These are phyloP conservation scores for Aschersonia sp. DNA, from an alignment of 2,329 filamentous ascomycete genomes.

Conservation along the genomic window DNA sequence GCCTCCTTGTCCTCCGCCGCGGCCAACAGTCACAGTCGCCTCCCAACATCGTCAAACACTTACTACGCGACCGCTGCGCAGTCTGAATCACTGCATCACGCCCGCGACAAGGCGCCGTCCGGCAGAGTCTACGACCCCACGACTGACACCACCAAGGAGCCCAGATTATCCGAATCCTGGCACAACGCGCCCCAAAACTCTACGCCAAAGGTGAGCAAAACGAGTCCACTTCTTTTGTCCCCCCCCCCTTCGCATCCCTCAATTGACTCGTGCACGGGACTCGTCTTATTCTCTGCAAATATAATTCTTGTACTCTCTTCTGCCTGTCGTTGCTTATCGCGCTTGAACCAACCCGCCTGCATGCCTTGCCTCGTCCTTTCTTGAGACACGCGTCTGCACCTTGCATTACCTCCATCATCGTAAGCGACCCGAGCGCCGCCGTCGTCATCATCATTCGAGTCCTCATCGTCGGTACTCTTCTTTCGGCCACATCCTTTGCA, in stretches of 20 bases:
- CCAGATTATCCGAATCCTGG: slow-evolving; percentile 33
- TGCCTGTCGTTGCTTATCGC: background rate
- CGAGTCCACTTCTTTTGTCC: slow-evolving; percentile 14
- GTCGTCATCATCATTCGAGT: background rate
- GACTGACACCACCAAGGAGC: slow-evolving; percentile 33
- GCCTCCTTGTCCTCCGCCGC: slow-evolving; percentile 12
- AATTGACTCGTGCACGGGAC: slow-evolving; percentile 8
- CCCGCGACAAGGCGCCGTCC: slow-evolving; percentile 23
- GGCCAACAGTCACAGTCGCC: slow-evolving; percentile 17
- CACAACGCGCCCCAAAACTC: slow-evolving; percentile 26
- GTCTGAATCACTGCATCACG: slow-evolving; percentile 12
- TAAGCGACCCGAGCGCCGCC: background rate
- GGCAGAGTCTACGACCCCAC: slow-evolving; percentile 40
- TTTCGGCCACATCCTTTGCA: background rate
- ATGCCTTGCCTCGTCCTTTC: background rate
- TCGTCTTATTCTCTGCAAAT: background rate
- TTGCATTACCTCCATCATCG: too few relatives aligned
- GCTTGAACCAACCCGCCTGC: slow-evolving; percentile 1
- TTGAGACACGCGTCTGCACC: too few relatives aligned
- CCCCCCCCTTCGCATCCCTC: background rate
- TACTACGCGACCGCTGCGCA: slow-evolving; percentile 1
- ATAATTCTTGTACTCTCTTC: background rate
- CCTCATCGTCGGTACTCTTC: background rate
- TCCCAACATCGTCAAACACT: slow-evolving; percentile 12
- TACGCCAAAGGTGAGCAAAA: slow-evolving; percentile 31